phyloP scores from a whole-genome alignment of 2,329 filamentous ascomycete genomes.

The Dactylellina haptotyla region DNA sequence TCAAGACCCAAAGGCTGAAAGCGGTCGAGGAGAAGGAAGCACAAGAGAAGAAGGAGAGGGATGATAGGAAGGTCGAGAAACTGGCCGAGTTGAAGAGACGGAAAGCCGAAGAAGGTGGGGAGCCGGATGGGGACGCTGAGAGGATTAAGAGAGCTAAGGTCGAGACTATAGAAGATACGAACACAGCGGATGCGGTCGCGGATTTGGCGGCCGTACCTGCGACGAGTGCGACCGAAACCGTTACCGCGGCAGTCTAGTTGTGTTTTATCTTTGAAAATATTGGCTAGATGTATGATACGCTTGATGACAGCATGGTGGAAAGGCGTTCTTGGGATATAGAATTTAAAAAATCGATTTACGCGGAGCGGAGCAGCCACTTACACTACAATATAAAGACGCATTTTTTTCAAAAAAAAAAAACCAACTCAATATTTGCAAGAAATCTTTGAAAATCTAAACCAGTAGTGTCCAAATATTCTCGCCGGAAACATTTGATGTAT shows the following conservation, averaged over 20 bases:
- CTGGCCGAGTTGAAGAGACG: constrained; percentile 59
- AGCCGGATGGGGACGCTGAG: neutral
- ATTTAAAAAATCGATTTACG: neutral
- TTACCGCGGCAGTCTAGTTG: constrained; percentile 26
- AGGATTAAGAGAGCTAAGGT: constrained; percentile 29
- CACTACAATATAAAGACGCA: neutral
- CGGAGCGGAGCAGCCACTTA: neutral
- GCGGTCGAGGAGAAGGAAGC: constrained; percentile 39
- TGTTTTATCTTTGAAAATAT: constrained; percentile 2
- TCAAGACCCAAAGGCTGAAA: constrained; percentile 36
- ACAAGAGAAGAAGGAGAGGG: constrained; percentile 40
- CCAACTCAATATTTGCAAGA: neutral
- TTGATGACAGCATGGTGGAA: constrained; percentile 33
- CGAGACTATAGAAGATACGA: constrained; percentile 10
- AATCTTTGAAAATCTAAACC: neutral
- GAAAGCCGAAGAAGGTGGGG: constrained; percentile 56
- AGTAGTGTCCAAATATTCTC: neutral
- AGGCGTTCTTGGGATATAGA: constrained; percentile 27
- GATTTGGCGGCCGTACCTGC: constrained; percentile 12
- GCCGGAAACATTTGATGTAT: no score
- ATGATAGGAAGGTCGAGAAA: constrained; percentile 48
- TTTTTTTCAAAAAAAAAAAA: neutral
- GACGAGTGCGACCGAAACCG: constrained; percentile 6
- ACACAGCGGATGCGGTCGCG: constrained; percentile 6
- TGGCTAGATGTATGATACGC: constrained; percentile 37